Percentiles rank a stretch among this genome's conserved stretches.
These are phyloP conservation scores for Xylaria arbuscula DNA, from an alignment of 2,329 filamentous ascomycete genomes.

Conservation along the genomic window DNA sequence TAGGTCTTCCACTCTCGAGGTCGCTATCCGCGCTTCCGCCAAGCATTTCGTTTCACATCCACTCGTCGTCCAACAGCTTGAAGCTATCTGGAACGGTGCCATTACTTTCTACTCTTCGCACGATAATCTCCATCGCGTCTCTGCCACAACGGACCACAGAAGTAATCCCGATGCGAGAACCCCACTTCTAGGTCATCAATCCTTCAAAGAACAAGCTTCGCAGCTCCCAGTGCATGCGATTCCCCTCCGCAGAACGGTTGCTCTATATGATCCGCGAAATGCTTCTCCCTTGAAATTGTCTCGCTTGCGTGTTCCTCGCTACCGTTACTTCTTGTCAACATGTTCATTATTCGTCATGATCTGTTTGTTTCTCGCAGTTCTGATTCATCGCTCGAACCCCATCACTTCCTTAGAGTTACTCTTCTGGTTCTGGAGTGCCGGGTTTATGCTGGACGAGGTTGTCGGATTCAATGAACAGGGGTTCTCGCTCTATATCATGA, in stretches of 20 bases:
- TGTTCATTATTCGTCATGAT: constrained; percentile 87
- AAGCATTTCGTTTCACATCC: constrained; percentile 94
- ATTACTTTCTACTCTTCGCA: constrained; percentile 94
- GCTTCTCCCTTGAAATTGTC: constrained; percentile 93
- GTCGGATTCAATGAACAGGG: constrained; percentile 97
- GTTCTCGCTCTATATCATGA: constrained; percentile 96
- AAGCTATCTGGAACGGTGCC: constrained; percentile 95
- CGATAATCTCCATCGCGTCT: constrained; percentile 80
- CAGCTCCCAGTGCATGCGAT: constrained; percentile 52
- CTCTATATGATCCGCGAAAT: constrained; percentile 88
- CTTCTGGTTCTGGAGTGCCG: constrained; percentile 98
- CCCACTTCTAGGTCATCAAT: constrained; percentile 60
- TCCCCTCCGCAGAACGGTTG: constrained; percentile 76
- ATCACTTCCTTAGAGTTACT: constrained; percentile 88
- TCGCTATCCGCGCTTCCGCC: constrained; percentile 90
- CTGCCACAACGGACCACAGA: constrained; percentile 44
- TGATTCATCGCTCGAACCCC: constrained; percentile 77
- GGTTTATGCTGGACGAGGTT: constrained; percentile 95
- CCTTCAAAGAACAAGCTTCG: constrained; percentile 48
- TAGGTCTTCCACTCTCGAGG: constrained; percentile 88
- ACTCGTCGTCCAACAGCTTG: constrained; percentile 91
- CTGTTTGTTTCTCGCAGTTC: constrained; percentile 84
- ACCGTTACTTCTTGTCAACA: constrained; percentile 90
- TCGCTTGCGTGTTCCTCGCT: constrained; percentile 87
- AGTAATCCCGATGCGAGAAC: constrained; percentile 60